Base-by-base conservation (phyloP, 2,329 filamentous ascomycete species). In the Raffaelea albimanens region DNA sequence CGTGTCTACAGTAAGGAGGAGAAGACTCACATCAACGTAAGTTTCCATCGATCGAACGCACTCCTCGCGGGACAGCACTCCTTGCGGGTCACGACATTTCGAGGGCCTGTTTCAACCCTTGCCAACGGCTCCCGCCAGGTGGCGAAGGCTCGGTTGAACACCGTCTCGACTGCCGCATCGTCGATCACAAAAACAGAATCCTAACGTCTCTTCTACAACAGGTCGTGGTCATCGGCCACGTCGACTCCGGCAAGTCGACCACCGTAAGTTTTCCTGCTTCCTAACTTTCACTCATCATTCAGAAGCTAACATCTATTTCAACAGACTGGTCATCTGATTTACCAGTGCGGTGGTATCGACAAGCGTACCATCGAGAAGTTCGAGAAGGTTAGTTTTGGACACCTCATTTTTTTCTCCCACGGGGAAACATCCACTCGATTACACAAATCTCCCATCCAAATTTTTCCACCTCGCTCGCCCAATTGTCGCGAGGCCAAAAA, bases 321-420 rank as follows among this genome's bases (percentile, higher is more conserved):
- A 64, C 61, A 71, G 70, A 85, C 73, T 64, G 82, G 83, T 73
- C 83, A 91, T 80, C 84, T 98, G 83, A 97, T 98, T 87, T 97
- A 97, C 89, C 91, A 98, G 86, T 97, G 93, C 82, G 93, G 93
- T 85, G 93, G 93, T 88, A 98, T 97, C 70, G 93, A 98, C 87
- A 89, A 91, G 83, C 91, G 93, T 89, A 97, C 91, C 75, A 98
- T 98, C 72, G 93, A 98, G 86, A 98, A 98, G 87, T 98, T 98
- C 84, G 93, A 98, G 90, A 98, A 98, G 88, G 89, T 94, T 75
- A 70, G 82, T 69, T 51, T 47, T 50, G 38, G 53, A 54, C 39
- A 49, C 33, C 45, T 23, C 46, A 31, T 40, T 36, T 39, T 49
- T 56, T 55, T 58, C 42, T 49, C 23, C 44, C 47, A 48, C 31